These are phyloP conservation scores for Adansonia rubrostipa DNA, from an alignment of 441 rosid species.

Conservation along the genomic window DNA sequence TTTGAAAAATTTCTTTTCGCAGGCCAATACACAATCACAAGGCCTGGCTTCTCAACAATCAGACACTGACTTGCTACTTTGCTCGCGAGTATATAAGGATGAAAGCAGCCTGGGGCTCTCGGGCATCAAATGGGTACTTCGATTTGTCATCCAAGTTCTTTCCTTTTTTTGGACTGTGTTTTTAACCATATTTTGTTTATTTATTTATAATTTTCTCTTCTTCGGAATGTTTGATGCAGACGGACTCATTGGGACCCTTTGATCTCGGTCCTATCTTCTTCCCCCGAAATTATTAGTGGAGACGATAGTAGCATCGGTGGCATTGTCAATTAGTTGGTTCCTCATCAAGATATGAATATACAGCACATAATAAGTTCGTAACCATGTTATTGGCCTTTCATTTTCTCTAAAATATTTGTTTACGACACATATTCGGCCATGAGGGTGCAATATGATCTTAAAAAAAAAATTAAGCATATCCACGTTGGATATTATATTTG, in stretches of 20 bases:
- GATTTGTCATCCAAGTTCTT: neutral
- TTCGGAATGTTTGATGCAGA: slow-evolving; percentile 45
- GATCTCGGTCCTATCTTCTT: slow-evolving; percentile 75
- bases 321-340: slow-evolving; percentile 24
- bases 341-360: slow-evolving; percentile 16
- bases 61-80: slow-evolving; percentile 47
- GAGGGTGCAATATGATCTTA: too few species aligned
- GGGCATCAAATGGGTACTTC: slow-evolving; percentile 83
- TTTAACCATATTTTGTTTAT: too few species aligned
- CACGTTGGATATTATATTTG: neutral
- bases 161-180: neutral
- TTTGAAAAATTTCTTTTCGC: slow-evolving; percentile 22
- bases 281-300: slow-evolving; percentile 49
- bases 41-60: slow-evolving; percentile 46
- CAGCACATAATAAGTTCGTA: neutral
- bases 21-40: slow-evolving; percentile 49
- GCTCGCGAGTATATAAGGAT: slow-evolving; percentile 47
- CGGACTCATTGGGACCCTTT: slow-evolving; percentile 81
- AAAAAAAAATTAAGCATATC: too few species aligned
- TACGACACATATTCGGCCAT: too few species aligned
- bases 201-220: neutral
- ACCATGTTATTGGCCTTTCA: neutral
- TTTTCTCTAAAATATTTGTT: too few species aligned
- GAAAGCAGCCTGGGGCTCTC: slow-evolving; percentile 89
- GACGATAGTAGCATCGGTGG: slow-evolving; percentile 49